Base-by-base conservation (phyloP, 768 basidiomycete species). In the Lactifluus volemus region DNA sequence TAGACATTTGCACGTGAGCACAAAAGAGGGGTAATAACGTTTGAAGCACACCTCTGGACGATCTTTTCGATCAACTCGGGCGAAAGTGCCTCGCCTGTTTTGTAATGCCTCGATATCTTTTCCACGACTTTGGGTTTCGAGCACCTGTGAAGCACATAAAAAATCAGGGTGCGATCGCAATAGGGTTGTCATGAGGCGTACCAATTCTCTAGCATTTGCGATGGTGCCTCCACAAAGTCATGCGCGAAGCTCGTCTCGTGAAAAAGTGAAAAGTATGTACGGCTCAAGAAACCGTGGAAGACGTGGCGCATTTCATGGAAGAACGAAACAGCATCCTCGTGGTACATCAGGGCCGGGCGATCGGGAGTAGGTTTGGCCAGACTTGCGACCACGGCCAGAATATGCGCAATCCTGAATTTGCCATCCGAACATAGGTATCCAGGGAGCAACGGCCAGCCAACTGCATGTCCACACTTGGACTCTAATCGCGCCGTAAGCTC, bases 171-270 rank as follows among this genome's bases (percentile, higher is more conserved):
- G 36, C 47, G 11, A 6, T 15, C n/a, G 53, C 39, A 45, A 48
- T 9, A n/a, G 25, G 8, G 14, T 11, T 32, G n/a, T 53, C 15
- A 53, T 21, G 14, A 42, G 19, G 38, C 30, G 17, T 49, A 85
- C 92, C 92, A 94, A 68, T 93, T 91, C 73, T 95, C 92, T 61
- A 93, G 76, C 92, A 93, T 93, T 74, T 95, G 91, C 17, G 86
- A 88, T 0, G 92, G 92, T 3, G 92, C 92, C 73, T 94, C 91
- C 10, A 92, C 91, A 63, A 92, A 92, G 71, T 92, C 90, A 5
- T 85, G 74, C 7, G 87, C 86, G 29, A 89, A 86, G 30, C 82
- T 81, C 36, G 88, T 92, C 19, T 91, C 91, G 65, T 93, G 90
- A 82, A 93, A 94, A 14, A 85, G 76, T 21, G 83, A 73, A 69